Evolutionary conservation across 1,284 basidiomycete species (phyloP).

Genomic region (Anthracocystis panici-leucophaei): DNA sequence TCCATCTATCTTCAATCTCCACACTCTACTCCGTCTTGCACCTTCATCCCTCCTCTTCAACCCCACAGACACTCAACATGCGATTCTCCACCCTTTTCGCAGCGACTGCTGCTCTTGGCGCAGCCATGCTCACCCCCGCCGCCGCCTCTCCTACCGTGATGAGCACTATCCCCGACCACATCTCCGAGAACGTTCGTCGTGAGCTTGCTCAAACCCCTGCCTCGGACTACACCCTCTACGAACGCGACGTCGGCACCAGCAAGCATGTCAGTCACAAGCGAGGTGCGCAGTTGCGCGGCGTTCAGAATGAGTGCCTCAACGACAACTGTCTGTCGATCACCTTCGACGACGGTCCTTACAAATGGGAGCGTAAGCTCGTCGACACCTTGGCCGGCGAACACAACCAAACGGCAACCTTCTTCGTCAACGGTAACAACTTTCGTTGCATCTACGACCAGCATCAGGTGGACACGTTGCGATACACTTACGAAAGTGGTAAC

Average conservation of each 20-base stretch:
- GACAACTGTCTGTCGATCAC: slow-evolving; percentile 49
- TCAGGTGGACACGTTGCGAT: slow-evolving; percentile 26
- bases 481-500: slow-evolving; percentile 45
- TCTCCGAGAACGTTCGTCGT: slow-evolving; percentile 39
- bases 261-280: slow-evolving; percentile 17
- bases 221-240: slow-evolving; percentile 26
- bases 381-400: slow-evolving; percentile 34
- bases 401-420: slow-evolving; percentile 56
- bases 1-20: background rate
- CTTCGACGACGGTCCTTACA: slow-evolving; percentile 64
- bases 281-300: slow-evolving; percentile 33
- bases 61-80: slow-evolving; percentile 16
- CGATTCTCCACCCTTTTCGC: slow-evolving; percentile 37
- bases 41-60: background rate
- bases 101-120: slow-evolving; percentile 19
- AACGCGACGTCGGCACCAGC: slow-evolving; percentile 10
- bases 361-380: slow-evolving; percentile 34
- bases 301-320: slow-evolving; percentile 32
- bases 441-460: slow-evolving; percentile 52
- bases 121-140: slow-evolving; percentile 19
- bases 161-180: slow-evolving; percentile 37
- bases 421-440: slow-evolving; percentile 65
- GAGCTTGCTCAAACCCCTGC: slow-evolving; percentile 15
- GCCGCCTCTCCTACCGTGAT: slow-evolving; percentile 33
- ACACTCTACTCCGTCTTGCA: background rate